Base-by-base conservation (phyloP, 2,329 filamentous ascomycete species). In the Westerdykella aurantiaca region DNA sequence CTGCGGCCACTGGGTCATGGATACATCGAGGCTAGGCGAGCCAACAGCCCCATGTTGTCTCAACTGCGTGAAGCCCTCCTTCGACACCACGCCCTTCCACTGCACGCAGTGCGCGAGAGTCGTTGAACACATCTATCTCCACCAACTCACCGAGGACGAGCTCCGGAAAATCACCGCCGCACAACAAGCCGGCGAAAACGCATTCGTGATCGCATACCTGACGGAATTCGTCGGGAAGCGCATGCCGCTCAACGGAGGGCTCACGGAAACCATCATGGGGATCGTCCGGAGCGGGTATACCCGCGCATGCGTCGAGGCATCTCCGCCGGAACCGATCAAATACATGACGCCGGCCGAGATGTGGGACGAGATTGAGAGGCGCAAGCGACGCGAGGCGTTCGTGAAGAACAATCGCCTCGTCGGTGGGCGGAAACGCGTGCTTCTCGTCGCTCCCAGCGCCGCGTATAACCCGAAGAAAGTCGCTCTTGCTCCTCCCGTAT, bases 1-100 rank as follows among this genome's bases (percentile, higher is more conserved):
- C 1, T 56, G 53, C 33, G 50, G 50, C 18, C 51, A 56, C 38
- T 48, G 37, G 35, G 16, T 56, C 34, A 14, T 16, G 11, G 31
- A 42, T 2, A 43, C 41, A 11, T 7, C 25, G 4, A 39, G 31
- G 4, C 37, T 25, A 29, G 38, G 21, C 6, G 38, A 31, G 13
- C 6, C 33, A 9, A 12, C 12, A 12, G 12, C 29, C 14, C 40
- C 49, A 3, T 56, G 51, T n/a, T 49, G 51, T 2, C 5, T 31
- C 1, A 52, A 52, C 23, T 56, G 53, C 41, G 42, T 41, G 14
- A 41, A 37, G 0, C 25, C 44, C 12, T 5, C 34, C 2, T 22
- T 42, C 21, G 9, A 12, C 2, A 25, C 25, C 3, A 22, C 21
- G 5, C 41, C 41, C 0, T 56, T 56, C 39, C 34, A 35, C 11